Base-by-base conservation (phyloP, 2,329 filamentous ascomycete species). In the Fusarium annulatum region DNA sequence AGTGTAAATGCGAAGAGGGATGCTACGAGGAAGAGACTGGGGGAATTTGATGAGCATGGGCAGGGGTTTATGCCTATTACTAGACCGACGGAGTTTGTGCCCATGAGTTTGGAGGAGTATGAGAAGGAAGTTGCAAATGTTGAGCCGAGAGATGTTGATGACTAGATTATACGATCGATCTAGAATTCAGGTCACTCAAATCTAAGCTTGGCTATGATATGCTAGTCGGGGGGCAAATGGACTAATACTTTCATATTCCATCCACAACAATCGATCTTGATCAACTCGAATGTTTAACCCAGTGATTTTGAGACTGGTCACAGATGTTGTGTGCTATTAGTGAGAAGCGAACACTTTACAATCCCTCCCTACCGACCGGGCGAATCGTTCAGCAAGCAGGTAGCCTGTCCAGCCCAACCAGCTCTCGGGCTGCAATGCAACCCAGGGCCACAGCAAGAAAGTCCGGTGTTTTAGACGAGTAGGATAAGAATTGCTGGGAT, bases 1-100 rank as follows among this genome's bases (percentile, higher is more conserved):
- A 92, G 89, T 75, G 86, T 92, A 60, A 92, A 92, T 80, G 84
- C 81, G 72, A 83, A 80, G 10, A 84, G 82, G 34, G 84, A 85
- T 1, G 71, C 73, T 12, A 92, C 90, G 1, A 84, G 82, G n/a
- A 81, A 80, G 58, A 82, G 88, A 2, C 79, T 92, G 28, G 84
- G 85, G 58, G 78, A 86, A 70, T 83, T 92, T 34, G 85, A 90
- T 67, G 79, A 85, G 14, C 80, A 81, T 19, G 85, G 85, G 0
- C 76, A 85, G 0, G 79, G 84, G 0, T 85, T 91, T 7, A 76
- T 82, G 3, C 89, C 89, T 0, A 85, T 91, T 46, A 91, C 90
- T 1, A 43, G 38, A 21, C 64, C 61, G 3, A 67, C 61, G 2
- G n/a, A n/a, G 0, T 51, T 65, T 49, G 51, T 45, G 6, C 43